Percentiles rank a stretch among this genome's conserved stretches.
phyloP scores from a whole-genome alignment of 257 asterid species.

The Solanum pinnatisectum region DNA sequence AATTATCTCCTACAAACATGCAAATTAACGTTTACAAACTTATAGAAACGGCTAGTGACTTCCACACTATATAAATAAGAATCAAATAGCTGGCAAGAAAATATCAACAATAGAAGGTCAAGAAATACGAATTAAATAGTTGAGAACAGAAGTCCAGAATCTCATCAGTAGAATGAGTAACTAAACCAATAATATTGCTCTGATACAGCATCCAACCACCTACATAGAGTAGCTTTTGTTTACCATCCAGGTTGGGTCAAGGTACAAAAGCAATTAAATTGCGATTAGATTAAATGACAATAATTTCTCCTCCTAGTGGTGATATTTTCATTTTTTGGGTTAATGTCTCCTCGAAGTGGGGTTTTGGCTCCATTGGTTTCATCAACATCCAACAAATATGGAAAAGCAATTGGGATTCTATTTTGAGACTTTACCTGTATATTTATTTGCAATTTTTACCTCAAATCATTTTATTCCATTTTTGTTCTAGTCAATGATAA shows the following conservation, averaged over 20 bases:
- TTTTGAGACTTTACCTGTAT: neutral
- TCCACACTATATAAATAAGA: neutral
- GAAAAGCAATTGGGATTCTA: neutral
- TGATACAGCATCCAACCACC: neutral
- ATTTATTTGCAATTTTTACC: neutral
- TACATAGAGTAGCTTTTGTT: neutral
- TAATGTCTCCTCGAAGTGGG: neutral
- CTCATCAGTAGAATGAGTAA: neutral
- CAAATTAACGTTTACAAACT: neutral
- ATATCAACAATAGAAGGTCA: neutral
- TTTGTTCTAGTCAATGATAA: neutral
- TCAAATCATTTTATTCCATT: neutral
- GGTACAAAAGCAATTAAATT: neutral
- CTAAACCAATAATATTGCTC: neutral
- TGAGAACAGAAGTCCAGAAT: neutral
- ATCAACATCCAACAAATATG: neutral
- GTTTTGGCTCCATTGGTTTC: neutral
- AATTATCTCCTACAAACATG: constrained; percentile 22
- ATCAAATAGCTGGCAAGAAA: neutral
- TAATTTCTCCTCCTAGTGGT: neutral
- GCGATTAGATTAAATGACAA: neutral
- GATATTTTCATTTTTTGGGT: neutral
- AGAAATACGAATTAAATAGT: neutral
- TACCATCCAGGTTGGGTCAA: neutral
- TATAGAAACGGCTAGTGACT: constrained; percentile 2